Base-by-base conservation (phyloP, 768 basidiomycete genomes). In the Mycena sanguinolenta region DNA sequence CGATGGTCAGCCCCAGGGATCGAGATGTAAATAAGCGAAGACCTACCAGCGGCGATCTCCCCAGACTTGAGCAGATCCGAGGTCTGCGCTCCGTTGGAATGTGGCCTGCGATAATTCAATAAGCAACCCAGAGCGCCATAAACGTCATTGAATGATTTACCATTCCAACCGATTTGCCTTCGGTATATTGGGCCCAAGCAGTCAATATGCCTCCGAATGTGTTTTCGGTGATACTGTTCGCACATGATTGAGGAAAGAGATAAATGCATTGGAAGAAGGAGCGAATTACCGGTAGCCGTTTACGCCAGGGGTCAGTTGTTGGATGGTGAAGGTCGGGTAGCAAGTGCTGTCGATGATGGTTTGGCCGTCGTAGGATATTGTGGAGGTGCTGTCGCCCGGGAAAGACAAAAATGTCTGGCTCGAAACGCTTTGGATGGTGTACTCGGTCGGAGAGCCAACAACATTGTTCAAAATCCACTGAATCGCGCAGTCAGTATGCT, bases 31-130 rank as follows among this genome's bases (percentile, higher is more conserved):
- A 1, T 32, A n/a, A n/a, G n/a, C n/a, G 36, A 61, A 16, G 12
- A 17, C 60, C 14, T 36, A 61, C 60, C 60, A 36, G 46, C 28
- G 25, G 14, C 49, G 19, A 61, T 34, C n/a, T 44, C 4, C 19
- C 60, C 60, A 61, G 23, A 61, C 60, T 61, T 61, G 60, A 14
- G 60, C 60, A 50, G 46, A 21, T 36, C 60, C 60, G 32, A 61
- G 60, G 10, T 61, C 46, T 28, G 21, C 60, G 36, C 21, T 61
- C 8, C 2, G 21, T n/a, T 61, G 60, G 23, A 61, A 61, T 36
- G 60, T 61, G 32, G 60, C 60, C 60, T 61, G 46, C 9, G 19
- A 50, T 50, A 34, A 32, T 21, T 34, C n/a, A 61, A 34, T 61
- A 19, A 59, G 6, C 19, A 2, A 44, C n/a, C n/a, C 32, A 34